Conservation (phyloP, 2,329 filamentous ascomycete genomes). For the Stromatinia cepivora region DNA sequence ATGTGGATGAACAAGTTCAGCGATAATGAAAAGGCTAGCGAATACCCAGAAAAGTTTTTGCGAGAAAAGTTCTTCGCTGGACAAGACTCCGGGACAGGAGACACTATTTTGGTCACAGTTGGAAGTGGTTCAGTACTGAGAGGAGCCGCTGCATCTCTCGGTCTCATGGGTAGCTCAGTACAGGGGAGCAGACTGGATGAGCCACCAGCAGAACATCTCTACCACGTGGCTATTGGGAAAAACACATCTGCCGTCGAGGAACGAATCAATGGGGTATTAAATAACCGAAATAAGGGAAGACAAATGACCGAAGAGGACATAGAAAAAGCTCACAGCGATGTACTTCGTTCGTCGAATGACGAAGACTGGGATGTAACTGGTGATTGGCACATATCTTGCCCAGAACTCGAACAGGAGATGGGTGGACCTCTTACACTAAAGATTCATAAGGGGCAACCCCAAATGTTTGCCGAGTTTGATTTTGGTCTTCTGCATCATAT, state of each 20-base stretch:
- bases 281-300: background rate
- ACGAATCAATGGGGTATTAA: too few species aligned
- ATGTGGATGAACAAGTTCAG: background rate
- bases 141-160: background rate
- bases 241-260: background rate
- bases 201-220: background rate
- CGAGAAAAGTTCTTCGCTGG: background rate
- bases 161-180: background rate
- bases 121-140: background rate
- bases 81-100: background rate
- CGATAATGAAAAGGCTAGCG: background rate
- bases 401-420: background rate
- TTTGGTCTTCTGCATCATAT: background rate
- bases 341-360: background rate
- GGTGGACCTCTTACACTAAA: background rate
- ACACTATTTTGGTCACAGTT: background rate
- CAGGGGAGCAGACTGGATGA: background rate
- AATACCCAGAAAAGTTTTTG: background rate
- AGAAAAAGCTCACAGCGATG: background rate
- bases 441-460: background rate
- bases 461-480: background rate
- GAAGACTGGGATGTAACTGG: slow-evolving; percentile 2
- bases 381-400: slow-evolving; percentile 5
- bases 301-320: background rate
- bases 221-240: background rate